phyloP scores from a whole-genome alignment of 768 basidiomycete genomes.

The Leccinum fibrillosum region DNA sequence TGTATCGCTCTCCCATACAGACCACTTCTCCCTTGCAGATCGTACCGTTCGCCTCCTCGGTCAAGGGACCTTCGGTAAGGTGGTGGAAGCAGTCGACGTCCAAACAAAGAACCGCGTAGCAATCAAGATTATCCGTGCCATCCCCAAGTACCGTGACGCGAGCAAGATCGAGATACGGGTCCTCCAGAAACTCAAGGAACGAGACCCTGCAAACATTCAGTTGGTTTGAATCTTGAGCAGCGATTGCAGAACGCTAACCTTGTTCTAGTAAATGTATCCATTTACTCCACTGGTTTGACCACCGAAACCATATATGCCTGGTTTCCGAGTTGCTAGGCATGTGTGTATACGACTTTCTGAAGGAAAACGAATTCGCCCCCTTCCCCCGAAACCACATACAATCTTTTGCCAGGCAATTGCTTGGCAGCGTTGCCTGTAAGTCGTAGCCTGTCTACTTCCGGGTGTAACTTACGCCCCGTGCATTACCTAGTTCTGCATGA shows the following conservation, averaged over 20 bases:
- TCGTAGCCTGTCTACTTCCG: slow-evolving; percentile 16
- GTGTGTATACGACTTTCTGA: slow-evolving; percentile 98
- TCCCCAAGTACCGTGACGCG: slow-evolving; percentile 98
- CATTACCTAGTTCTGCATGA: slow-evolving; percentile 75
- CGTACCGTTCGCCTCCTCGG: slow-evolving; percentile 88
- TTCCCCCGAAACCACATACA: slow-evolving; percentile 97
- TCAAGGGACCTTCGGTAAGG: slow-evolving; percentile 98
- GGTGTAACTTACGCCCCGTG: slow-evolving; percentile 1
- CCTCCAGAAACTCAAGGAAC: slow-evolving; percentile 83
- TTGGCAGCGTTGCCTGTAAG: slow-evolving; percentile 93
- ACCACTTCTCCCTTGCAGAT: slow-evolving; percentile 50
- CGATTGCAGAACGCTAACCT: slow-evolving; percentile 19
- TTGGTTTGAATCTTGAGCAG: slow-evolving; percentile 41
- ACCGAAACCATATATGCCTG: slow-evolving; percentile 95
- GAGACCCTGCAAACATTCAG: slow-evolving; percentile 87
- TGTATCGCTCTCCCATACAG: slow-evolving; percentile 2
- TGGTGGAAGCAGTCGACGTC: slow-evolving; percentile 88
- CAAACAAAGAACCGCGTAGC: slow-evolving; percentile 78
- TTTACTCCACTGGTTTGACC: slow-evolving; percentile 91
- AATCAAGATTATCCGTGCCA: slow-evolving; percentile 98
- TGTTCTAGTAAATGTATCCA: slow-evolving; percentile 91
- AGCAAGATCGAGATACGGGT: slow-evolving; percentile 98
- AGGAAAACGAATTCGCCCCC: slow-evolving; percentile 95
- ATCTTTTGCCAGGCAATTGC: slow-evolving; percentile 87
- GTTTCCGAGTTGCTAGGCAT: slow-evolving; percentile 94